These are phyloP conservation scores for Talaromyces funiculosus DNA, from an alignment of 2,329 filamentous ascomycete genomes.

Conservation along the genomic window DNA sequence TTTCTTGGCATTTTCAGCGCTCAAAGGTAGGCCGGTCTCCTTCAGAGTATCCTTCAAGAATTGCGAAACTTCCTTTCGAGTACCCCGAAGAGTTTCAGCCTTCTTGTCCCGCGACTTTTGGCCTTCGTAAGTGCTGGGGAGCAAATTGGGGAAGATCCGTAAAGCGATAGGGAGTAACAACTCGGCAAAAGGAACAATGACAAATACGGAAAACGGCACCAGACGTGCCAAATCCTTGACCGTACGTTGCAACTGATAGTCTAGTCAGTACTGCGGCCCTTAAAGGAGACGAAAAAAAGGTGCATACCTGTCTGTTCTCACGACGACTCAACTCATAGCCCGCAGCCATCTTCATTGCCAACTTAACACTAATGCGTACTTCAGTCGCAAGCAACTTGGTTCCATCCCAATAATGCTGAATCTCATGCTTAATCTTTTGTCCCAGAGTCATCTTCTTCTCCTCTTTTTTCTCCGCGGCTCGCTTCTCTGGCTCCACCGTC, in stretches of 20 bases:
- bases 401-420: constrained; percentile 94
- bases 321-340: constrained; percentile 93
- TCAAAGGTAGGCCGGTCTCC: constrained; percentile 89
- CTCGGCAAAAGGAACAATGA: constrained; percentile 95
- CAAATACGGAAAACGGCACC: constrained; percentile 92
- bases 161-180: constrained; percentile 84
- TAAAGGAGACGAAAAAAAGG: neutral
- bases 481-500: constrained; percentile 46
- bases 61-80: constrained; percentile 84
- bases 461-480: constrained; percentile 58
- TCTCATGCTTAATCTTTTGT: constrained; percentile 93
- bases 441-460: constrained; percentile 82
- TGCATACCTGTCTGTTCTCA: constrained; percentile 72
- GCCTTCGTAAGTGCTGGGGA: constrained; percentile 94
- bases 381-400: constrained; percentile 91
- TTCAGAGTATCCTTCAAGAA: constrained; percentile 84
- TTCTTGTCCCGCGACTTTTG: constrained; percentile 88
- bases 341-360: constrained; percentile 95
- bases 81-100: constrained; percentile 71
- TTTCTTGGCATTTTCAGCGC: constrained; percentile 73
- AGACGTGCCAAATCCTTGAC: constrained; percentile 89
- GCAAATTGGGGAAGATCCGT: constrained; percentile 92
- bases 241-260: constrained; percentile 66
- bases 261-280: constrained; percentile 15
- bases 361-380: constrained; percentile 81